phyloP scores from a whole-genome alignment of 164 flowering plant species.

The Liquidambar formosana region DNA sequence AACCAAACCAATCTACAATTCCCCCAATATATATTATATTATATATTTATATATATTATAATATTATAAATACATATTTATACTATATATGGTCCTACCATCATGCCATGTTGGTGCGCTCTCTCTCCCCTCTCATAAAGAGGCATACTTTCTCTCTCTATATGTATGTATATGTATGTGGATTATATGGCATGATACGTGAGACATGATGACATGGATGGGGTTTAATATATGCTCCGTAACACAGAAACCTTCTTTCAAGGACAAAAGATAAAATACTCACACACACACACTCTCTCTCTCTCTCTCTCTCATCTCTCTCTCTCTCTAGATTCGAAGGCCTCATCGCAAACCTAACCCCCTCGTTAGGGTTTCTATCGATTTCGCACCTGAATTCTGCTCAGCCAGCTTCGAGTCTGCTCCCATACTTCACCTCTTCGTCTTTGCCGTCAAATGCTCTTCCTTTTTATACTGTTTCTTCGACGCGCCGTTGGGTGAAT shows the following conservation, averaged over 20 bases:
- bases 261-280: conserved; percentile 26
- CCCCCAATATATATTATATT: no score
- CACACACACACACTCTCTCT: conserved; percentile 30
- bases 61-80: no score
- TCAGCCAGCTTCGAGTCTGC: conserved; percentile 17
- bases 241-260: conserved; percentile 26
- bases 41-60: no score
- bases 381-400: conserved; percentile 38
- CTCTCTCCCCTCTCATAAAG: no score
- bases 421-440: neutral
- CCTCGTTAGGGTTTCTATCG: conserved; percentile 43
- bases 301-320: conserved; percentile 32
- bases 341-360: conserved; percentile 11
- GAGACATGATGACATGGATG: neutral
- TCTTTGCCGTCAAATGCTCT: conserved; percentile 17
- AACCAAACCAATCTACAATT: no score
- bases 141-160: no score
- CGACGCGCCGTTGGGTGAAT: conserved; percentile 23
- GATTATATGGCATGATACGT: neutral
- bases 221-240: conserved; percentile 25
- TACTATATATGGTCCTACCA: no score
- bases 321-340: conserved; percentile 19
- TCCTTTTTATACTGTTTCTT: conserved; percentile 9
- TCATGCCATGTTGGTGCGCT: no score
- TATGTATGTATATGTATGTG: neutral